These are phyloP conservation scores for Yarrowia porcina DNA, from an alignment of 805 yeast genomes.

Conservation along the genomic window DNA sequence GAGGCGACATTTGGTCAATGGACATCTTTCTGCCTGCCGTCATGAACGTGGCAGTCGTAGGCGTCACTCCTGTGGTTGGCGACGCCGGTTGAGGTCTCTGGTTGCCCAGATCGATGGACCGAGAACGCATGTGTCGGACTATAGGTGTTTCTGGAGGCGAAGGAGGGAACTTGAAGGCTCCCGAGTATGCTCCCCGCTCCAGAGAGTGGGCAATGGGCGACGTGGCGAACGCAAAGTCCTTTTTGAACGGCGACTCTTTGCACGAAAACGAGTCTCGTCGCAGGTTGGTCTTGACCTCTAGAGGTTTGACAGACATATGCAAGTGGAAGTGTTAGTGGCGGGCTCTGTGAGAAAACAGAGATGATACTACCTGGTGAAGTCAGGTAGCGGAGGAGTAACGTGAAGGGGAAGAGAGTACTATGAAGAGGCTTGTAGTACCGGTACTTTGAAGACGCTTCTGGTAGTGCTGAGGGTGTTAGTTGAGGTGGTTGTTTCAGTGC, in stretches of 20 bases:
- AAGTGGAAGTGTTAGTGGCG: neutral
- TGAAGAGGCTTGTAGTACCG: too few relatives aligned
- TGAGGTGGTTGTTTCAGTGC: too few relatives aligned
- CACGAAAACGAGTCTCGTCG: constrained; percentile 15
- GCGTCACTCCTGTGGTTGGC: constrained; percentile 7
- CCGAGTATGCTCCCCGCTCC: neutral
- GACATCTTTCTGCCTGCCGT: constrained; percentile 13
- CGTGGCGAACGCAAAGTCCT: constrained; percentile 21
- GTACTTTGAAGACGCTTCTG: too few relatives aligned
- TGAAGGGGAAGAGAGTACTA: too few relatives aligned
- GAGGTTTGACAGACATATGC: constrained; percentile 4
- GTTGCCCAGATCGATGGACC: constrained; percentile 11
- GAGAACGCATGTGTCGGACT: constrained; percentile 4
- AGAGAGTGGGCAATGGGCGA: constrained; percentile 23
- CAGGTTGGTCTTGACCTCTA: constrained; percentile 10
- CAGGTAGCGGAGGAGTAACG: too few relatives aligned
- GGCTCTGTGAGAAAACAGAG: too few relatives aligned
- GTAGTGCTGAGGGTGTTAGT: too few relatives aligned
- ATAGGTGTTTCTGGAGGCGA: constrained; percentile 21
- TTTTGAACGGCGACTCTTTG: constrained; percentile 22
- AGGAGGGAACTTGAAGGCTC: constrained; percentile 15
- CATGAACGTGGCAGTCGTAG: constrained; percentile 24
- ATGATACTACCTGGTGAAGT: too few relatives aligned
- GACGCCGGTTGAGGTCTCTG: neutral
- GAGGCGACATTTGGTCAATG: constrained; percentile 15